Evolutionary conservation across 1,139 yeast species (phyloP).

Genomic region (Yamadazyma taylorii): DNA sequence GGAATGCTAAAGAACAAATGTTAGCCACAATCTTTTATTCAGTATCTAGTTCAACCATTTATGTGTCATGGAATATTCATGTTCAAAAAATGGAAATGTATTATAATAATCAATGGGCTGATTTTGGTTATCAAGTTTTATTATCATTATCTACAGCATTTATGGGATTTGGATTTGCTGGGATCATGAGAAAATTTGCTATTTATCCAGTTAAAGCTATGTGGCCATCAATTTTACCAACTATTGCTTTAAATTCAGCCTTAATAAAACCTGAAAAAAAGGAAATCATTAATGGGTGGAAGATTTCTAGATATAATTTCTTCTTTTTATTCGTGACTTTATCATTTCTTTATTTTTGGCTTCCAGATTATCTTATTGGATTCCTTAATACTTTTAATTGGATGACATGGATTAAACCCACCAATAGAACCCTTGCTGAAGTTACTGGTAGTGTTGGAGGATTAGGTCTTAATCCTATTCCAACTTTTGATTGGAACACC

Average conservation of each 20-base stretch:
- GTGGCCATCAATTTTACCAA: slow-evolving; percentile 48
- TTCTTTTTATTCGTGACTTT: slow-evolving; percentile 29
- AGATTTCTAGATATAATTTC: slow-evolving; percentile 36
- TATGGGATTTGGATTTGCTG: slow-evolving; percentile 47
- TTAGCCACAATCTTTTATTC: slow-evolving; percentile 42
- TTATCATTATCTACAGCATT: slow-evolving; percentile 42
- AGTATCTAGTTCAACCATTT: slow-evolving; percentile 43
- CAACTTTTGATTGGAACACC: slow-evolving; percentile 46
- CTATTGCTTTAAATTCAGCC: slow-evolving; percentile 43
- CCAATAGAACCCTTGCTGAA: slow-evolving; percentile 39
- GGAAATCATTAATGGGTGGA: slow-evolving; percentile 39
- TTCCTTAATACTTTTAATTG: slow-evolving; percentile 42
- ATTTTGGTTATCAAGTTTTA: slow-evolving; percentile 36
- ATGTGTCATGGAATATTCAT: slow-evolving; percentile 41
- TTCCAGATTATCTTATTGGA: slow-evolving; percentile 40
- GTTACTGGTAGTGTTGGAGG: slow-evolving; percentile 38
- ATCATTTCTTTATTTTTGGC: slow-evolving; percentile 42
- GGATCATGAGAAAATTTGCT: slow-evolving; percentile 41
- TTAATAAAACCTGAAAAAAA: slow-evolving; percentile 33
- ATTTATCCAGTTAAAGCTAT: slow-evolving; percentile 42
- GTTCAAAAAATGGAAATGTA: slow-evolving; percentile 43
- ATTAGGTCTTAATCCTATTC: slow-evolving; percentile 43
- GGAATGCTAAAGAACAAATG: slow-evolving; percentile 70
- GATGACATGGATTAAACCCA: slow-evolving; percentile 45
- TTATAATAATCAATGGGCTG: slow-evolving; percentile 45